phyloP scores from a whole-genome alignment of 768 basidiomycete species.

The Strobilomyces echinocephalus region DNA sequence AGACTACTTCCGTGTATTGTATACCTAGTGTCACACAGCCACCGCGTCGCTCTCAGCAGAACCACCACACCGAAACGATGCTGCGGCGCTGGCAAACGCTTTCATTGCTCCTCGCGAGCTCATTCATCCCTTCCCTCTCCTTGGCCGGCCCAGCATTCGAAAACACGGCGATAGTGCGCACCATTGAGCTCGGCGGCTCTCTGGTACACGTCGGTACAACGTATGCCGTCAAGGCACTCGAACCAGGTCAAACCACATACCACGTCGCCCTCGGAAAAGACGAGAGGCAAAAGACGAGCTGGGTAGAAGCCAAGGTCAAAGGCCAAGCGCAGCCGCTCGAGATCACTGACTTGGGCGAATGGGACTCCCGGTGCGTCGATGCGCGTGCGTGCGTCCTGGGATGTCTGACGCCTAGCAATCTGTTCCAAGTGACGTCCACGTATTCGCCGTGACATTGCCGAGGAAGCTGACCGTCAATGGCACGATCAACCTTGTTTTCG shows the following conservation, averaged over 20 bases:
- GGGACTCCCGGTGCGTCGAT: conserved; percentile 48
- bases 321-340: conserved; percentile 54
- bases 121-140: conserved; percentile 38
- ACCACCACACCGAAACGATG: conserved; percentile 37
- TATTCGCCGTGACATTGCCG: conserved; percentile 63
- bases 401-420: conserved; percentile 8
- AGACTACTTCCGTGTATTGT: no score
- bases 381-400: conserved; percentile 2
- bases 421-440: conserved; percentile 41
- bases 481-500: conserved; percentile 72
- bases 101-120: conserved; percentile 40
- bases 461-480: conserved; percentile 52
- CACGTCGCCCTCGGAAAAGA: conserved; percentile 59
- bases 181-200: conserved; percentile 85
- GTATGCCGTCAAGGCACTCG: conserved; percentile 74
- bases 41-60: conserved; percentile 11
- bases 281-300: conserved; percentile 67
- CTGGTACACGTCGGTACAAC: conserved; percentile 86
- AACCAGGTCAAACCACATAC: conserved; percentile 57
- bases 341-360: conserved; percentile 45
- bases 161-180: conserved; percentile 85
- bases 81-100: conserved; percentile 41
- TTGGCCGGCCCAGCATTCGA: conserved; percentile 59
- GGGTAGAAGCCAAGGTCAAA: conserved; percentile 77
- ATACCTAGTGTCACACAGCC: conserved; percentile 15